Base-by-base conservation (phyloP, 2,329 filamentous ascomycete genomes). In the Pseudocercospora pini-densiflorae region DNA sequence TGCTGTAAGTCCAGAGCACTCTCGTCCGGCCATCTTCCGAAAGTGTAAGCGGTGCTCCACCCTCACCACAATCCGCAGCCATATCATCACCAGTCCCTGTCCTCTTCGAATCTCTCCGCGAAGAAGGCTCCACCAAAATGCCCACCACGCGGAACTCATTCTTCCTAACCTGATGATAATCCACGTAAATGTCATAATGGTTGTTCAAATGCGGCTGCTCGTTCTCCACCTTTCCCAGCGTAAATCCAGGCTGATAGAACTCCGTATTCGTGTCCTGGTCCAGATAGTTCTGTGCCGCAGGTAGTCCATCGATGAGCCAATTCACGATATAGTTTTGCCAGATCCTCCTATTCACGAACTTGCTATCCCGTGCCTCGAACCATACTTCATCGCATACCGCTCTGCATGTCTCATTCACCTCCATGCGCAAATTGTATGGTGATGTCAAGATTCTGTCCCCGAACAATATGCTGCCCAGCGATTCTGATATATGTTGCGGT, bases 381-480 rank as follows among this genome's bases (percentile, higher is more conserved):
- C 89, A 91, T 47, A 86, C 85, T 49, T 86, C 84, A 29, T 85
- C 81, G 79, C 95, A 99, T 2, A 97, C 84, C 16, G 86, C 80
- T 79, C 94, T 95, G 83, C 95, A 99, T 0, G 89, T 90, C 79
- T 97, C 92, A 77, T 99, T 95, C 69, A 88, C 83, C 63, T 82
- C 88, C 94, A 99, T 97, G 72, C 88, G 87, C 67, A 98, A 84
- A 76, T 97, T 89, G 76, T 97, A 97, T 0, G 94, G 92, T 40
- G 94, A 98, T n/a, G 93, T 97, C 82, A 93, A 93, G 82, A 99
- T 99, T 64, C 95, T 89, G 81, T 99, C 95, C 72, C 95, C 95
- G 74, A 99, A 99, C 60, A 99, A 81, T 77, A 99, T 99, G 84
- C 94, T 97, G 24, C 95, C 95, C 70, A 99, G 81, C 70, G 92